These are phyloP conservation scores for Fusarium sp. DNA, from an alignment of 2,329 filamentous ascomycete species.

Conservation along the genomic window DNA sequence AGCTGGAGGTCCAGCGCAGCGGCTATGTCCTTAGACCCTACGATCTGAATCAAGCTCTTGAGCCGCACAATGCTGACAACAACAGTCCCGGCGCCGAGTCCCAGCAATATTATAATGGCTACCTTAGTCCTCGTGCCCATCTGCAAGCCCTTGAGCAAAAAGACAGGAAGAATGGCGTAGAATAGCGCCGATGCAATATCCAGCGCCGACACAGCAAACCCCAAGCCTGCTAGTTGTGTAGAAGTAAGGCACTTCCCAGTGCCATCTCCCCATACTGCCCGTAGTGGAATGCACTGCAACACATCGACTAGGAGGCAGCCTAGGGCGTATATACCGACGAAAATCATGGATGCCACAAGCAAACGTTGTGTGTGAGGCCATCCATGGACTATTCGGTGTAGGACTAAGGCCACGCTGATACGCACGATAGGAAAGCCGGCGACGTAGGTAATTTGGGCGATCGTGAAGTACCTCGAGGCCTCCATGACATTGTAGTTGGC, in stretches of 20 bases:
- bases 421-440: conserved; percentile 7
- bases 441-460: conserved; percentile 15
- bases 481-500: conserved; percentile 7
- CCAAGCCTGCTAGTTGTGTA: not conserved
- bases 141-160: conserved; percentile 10
- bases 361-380: conserved; percentile 14
- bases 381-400: conserved; percentile 9
- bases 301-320: conserved; percentile 10
- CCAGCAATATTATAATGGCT: conserved; percentile 9
- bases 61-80: conserved; percentile 10
- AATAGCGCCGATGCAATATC: conserved; percentile 12
- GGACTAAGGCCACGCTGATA: conserved; percentile 6
- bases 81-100: conserved; percentile 5
- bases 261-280: conserved; percentile 15
- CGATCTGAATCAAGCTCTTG: conserved; percentile 7
- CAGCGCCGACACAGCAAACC: conserved; percentile 4
- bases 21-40: not conserved
- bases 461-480: conserved; percentile 10
- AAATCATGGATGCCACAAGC: not conserved
- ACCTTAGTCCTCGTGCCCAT: conserved; percentile 11
- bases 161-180: conserved; percentile 7
- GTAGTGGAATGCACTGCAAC: conserved; percentile 8
- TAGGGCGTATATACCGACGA: conserved; percentile 7
- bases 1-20: conserved; percentile 13
- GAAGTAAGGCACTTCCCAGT: conserved; percentile 1